Base-by-base conservation (phyloP, 805 yeast genomes). In the Saccharomycopsis selenospora region DNA sequence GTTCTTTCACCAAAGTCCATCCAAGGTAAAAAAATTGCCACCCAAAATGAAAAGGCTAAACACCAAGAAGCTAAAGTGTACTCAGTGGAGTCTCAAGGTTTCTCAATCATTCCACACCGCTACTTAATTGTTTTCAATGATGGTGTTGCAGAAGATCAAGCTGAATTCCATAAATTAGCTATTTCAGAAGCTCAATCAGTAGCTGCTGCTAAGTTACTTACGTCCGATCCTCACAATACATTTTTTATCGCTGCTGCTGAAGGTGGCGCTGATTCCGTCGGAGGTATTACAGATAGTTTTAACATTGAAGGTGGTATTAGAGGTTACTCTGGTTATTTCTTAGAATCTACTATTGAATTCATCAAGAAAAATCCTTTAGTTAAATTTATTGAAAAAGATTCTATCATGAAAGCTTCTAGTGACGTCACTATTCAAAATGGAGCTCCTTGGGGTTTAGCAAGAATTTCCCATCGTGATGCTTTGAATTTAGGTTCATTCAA, bases 371-470 rank as follows among this genome's bases (percentile, higher is more conserved):
- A 74, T 62, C 83, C 84, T 14, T 57, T 71, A 38, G 81, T 86
- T 42, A 78, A 76, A 44, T 79, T 75, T 62, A 81, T 80, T 53
- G 86, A 80, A 69, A 69, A 68, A 54, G 85, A 81, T 63, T 71
- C 77, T 18, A 64, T 68, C 51, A 85, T 80, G 49, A 55, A 64
- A 54, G 75, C 80, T 50, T 76, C n/a, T n/a, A n/a, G n/a, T n/a
- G n/a, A n/a, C n/a, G n/a, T n/a, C n/a, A n/a, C n/a, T n/a, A 74
- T 77, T 52, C 93, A 88, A 69, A 75, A 76, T 55, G 89, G 89
- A 54, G 90, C 95, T 25, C 95, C 96, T 42, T 89, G 96, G 96
- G 96, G 96, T 59, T 75, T 89, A 55, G 85, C 95, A 23, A 79
- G 96, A 72, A 79, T 89, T 52, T 85, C 95, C 23, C 95, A 88